Evolutionary conservation across 1,139 yeast species (phyloP).

Genomic region (Sugiyamaella paludigena): DNA sequence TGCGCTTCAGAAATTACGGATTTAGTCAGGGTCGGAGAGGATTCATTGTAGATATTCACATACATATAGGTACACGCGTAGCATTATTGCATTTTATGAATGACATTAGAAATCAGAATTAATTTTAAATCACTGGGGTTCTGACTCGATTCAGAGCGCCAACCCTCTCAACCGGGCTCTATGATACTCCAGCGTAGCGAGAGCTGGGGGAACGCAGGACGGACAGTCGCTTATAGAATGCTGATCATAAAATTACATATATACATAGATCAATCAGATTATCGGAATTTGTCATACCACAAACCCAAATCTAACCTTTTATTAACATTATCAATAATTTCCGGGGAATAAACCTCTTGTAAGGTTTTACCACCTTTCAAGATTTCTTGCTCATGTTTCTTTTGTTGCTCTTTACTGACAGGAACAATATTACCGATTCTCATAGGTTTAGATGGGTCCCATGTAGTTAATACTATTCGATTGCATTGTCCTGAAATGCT

Average conservation of each 20-base stretch:
- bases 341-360: conserved; percentile 61
- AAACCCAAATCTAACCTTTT: conserved; percentile 70
- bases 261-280: conserved; percentile 1
- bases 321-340: conserved; percentile 57
- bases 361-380: conserved; percentile 61
- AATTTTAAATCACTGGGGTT: too few species aligned
- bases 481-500: conserved; percentile 84
- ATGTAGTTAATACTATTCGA: conserved; percentile 70
- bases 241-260: not conserved
- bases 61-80: too few species aligned
- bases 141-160: too few species aligned
- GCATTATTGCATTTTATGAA: not conserved
- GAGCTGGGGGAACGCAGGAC: conserved; percentile 4
- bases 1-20: too few species aligned
- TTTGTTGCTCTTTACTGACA: conserved; percentile 86
- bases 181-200: too few species aligned
- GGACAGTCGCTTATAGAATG: conserved; percentile 10
- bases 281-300: conserved; percentile 44
- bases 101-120: too few species aligned
- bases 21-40: not conserved
- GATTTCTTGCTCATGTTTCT: conserved; percentile 69
- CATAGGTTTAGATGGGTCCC: conserved; percentile 64
- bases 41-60: too few species aligned
- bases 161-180: too few species aligned
- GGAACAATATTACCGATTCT: conserved; percentile 74